phyloP scores from a whole-genome alignment of 768 basidiomycete species.

The Boletus subparvulus region DNA sequence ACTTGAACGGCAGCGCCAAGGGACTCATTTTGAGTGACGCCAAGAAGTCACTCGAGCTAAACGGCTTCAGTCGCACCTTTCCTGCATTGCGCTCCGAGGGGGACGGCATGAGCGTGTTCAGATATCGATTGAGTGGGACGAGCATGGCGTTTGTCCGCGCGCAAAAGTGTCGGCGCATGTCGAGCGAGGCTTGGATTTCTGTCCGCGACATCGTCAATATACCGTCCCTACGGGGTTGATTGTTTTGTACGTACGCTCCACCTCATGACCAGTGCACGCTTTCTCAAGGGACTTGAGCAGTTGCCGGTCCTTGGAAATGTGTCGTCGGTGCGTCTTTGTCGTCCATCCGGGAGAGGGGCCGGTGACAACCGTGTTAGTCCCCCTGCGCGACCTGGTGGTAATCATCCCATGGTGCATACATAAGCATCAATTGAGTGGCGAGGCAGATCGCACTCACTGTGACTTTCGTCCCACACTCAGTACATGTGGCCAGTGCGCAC shows the following conservation, averaged over 20 bases:
- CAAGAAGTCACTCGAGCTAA: constrained; percentile 68
- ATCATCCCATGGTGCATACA: neutral
- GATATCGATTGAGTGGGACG: constrained; percentile 88
- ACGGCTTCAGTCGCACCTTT: constrained; percentile 57
- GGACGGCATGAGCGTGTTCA: constrained; percentile 81
- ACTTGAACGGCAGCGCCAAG: constrained; percentile 72
- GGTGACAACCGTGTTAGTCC: constrained; percentile 16
- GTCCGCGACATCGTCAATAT: neutral
- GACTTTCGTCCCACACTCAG: constrained; percentile 61
- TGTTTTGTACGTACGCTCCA: constrained; percentile 46
- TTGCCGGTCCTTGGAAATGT: constrained; percentile 79
- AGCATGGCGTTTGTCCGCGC: constrained; percentile 83
- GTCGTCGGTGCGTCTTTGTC: constrained; percentile 74
- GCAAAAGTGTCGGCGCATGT: constrained; percentile 78
- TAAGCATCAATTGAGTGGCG: neutral
- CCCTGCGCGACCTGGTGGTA: constrained; percentile 7
- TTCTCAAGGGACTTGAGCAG: constrained; percentile 73
- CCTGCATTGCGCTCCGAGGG: constrained; percentile 43
- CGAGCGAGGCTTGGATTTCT: constrained; percentile 65
- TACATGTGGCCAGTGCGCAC: constrained; percentile 83
- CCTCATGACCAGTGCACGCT: constrained; percentile 49
- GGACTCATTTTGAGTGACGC: constrained; percentile 70
- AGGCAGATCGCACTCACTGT: constrained; percentile 36
- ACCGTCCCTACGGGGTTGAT: neutral
- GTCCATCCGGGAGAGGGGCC: constrained; percentile 74